Evolutionary conservation across 2,329 filamentous ascomycete genomes (phyloP).

Genomic region (Paecilomyces sp.): DNA sequence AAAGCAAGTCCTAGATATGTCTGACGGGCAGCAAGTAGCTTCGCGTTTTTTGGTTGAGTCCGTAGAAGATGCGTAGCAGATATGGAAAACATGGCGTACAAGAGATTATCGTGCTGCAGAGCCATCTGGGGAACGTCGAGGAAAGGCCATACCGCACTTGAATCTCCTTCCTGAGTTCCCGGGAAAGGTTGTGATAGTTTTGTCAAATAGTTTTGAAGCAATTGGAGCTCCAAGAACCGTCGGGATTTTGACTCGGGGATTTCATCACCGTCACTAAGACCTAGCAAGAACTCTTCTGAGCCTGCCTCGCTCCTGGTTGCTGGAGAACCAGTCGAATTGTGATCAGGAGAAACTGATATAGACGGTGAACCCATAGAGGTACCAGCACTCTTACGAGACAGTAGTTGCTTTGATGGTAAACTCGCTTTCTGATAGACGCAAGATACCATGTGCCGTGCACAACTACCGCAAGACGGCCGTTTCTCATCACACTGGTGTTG

Average conservation of each 20-base stretch:
- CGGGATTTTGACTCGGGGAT: neutral
- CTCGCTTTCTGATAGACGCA: neutral
- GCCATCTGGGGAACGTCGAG: neutral
- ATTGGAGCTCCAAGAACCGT: neutral
- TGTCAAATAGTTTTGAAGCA: neutral
- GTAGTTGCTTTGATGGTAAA: neutral
- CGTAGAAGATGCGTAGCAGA: neutral
- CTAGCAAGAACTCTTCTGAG: neutral
- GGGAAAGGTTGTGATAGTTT: neutral
- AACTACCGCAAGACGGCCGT: neutral
- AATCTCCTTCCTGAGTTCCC: neutral
- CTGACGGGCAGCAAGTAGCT: neutral
- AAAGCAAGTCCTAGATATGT: neutral
- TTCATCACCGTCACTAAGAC: neutral
- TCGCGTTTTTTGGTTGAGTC: neutral
- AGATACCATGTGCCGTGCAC: neutral
- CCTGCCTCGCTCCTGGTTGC: neutral
- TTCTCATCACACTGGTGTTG: neutral
- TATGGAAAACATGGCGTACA: neutral
- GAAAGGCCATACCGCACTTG: neutral
- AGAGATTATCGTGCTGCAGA: neutral
- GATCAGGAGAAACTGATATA: neutral
- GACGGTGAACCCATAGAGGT: neutral
- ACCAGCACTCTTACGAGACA: neutral
- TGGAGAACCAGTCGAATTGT: neutral